These are phyloP conservation scores for Phlebiopsis flavidoalba DNA, from an alignment of 768 basidiomycete genomes.

Conservation along the genomic window DNA sequence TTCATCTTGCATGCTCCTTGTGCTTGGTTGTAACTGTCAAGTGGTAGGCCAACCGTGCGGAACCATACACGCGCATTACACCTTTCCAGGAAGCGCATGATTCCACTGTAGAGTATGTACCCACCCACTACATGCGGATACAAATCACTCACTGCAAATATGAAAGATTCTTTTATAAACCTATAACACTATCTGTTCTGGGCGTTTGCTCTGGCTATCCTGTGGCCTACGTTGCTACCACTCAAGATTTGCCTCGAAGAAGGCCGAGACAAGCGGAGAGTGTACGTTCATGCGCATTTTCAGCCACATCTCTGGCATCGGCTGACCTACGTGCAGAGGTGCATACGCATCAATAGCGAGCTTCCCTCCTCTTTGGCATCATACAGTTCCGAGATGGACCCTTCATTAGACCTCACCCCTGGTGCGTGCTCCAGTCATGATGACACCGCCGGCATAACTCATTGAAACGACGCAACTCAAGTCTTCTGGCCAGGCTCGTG, in stretches of 20 bases:
- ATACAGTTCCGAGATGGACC: constrained; percentile 89
- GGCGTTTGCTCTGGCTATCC: constrained; percentile 55
- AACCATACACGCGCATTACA: constrained; percentile 75
- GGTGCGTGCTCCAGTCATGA: constrained; percentile 12
- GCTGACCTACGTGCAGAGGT: constrained; percentile 44
- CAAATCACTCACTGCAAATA: neutral
- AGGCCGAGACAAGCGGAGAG: constrained; percentile 72
- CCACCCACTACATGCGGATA: constrained; percentile 4
- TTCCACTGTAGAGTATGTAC: constrained; percentile 73
- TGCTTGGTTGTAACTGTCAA: neutral
- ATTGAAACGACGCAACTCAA: constrained; percentile 1
- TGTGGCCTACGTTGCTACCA: constrained; percentile 81
- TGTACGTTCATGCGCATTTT: constrained; percentile 43
- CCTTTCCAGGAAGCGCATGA: constrained; percentile 84
- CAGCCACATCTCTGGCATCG: constrained; percentile 1
- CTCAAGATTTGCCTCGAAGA: constrained; percentile 82
- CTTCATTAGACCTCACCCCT: constrained; percentile 83
- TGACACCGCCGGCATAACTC: neutral
- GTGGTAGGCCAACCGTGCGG: constrained; percentile 71
- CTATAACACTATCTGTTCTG: constrained; percentile 73
- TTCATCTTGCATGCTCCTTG: neutral
- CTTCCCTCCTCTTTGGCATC: constrained; percentile 76
- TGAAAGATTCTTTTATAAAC: constrained; percentile 79
- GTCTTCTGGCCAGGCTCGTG: constrained; percentile 79
- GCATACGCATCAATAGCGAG: constrained; percentile 68